phyloP scores from a whole-genome alignment of 1,139 yeast genomes.

The Magnusiomyces tetraspermus region DNA sequence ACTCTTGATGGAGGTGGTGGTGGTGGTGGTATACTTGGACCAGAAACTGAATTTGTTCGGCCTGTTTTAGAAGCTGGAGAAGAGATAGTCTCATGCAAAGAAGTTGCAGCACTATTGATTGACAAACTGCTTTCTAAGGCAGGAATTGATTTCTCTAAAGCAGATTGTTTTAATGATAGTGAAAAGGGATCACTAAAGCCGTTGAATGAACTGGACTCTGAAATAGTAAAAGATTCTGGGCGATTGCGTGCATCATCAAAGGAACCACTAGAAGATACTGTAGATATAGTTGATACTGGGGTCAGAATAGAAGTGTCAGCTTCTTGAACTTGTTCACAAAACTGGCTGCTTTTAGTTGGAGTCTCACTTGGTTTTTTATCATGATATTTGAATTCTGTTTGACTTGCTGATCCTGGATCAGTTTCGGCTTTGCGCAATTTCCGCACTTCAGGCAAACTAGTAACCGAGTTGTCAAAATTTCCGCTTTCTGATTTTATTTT shows the following conservation, averaged over 20 bases:
- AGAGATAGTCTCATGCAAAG: not conserved
- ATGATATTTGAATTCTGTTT: too few species aligned
- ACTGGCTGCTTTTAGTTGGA: not conserved
- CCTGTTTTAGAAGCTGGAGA: not conserved
- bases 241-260: not conserved
- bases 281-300: not conserved
- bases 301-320: not conserved
- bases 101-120: not conserved
- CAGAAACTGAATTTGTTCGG: not conserved
- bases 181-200: too few species aligned
- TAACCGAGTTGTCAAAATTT: conserved; percentile 1
- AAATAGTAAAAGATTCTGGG: not conserved
- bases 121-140: not conserved
- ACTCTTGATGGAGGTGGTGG: not conserved
- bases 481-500: too few species aligned
- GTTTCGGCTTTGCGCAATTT: too few species aligned
- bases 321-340: not conserved
- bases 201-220: not conserved
- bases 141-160: not conserved
- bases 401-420: too few species aligned
- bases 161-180: not conserved
- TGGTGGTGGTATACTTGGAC: not conserved
- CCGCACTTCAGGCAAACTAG: too few species aligned
- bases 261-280: not conserved
- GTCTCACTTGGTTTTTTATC: too few species aligned